Evolutionary conservation across 352 stramenopile species (phyloP), one percentile per base, ranked within the genome.

Genomic region (Pythium utonaiense): DNA sequence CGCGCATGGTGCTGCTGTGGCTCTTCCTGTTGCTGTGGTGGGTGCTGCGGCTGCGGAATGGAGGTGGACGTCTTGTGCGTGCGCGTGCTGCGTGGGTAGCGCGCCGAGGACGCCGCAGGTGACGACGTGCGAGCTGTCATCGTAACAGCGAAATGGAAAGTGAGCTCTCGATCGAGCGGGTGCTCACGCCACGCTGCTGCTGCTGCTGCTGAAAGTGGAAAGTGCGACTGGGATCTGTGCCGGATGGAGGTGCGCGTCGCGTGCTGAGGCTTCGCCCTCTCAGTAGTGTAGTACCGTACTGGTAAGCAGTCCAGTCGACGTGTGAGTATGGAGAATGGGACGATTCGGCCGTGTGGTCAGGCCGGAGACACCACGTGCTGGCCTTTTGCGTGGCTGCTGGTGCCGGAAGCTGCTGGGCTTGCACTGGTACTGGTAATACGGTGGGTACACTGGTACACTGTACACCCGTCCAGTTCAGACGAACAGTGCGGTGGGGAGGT

Each of bases 251-350:
- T n/a, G n/a, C 40, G 40, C 40, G 40, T 47, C 40, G 40, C 40
- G 40, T 47, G 40, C 40, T 47, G 40, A 47, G 40, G 40, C 40
- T n/a, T n/a, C n/a, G n/a, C n/a, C n/a, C n/a, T n/a, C n/a, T n/a
- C n/a, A n/a, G 28, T 33, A 33, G 28, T 33, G 28, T 33, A n/a
- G n/a, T n/a, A n/a, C n/a, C n/a, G n/a, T n/a, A n/a, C n/a, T n/a
- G n/a, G n/a, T n/a, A n/a, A n/a, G n/a, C n/a, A n/a, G n/a, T n/a
- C n/a, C 31, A 36, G 31, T 36, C 31, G 31, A 7, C 19, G 16
- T 22, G 8, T 3, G 36, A 44, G 19, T 47, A 25, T 47, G 40
- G 40, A 47, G 5, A 33, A 33, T 33, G 28, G 28, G 28, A 33
- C 9, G 9, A 33, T 16, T 17, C n/a, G 16, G 16, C 17, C 40